Conservation (phyloP, 768 basidiomycete species). For the Hydnomerulius pinastri region DNA sequence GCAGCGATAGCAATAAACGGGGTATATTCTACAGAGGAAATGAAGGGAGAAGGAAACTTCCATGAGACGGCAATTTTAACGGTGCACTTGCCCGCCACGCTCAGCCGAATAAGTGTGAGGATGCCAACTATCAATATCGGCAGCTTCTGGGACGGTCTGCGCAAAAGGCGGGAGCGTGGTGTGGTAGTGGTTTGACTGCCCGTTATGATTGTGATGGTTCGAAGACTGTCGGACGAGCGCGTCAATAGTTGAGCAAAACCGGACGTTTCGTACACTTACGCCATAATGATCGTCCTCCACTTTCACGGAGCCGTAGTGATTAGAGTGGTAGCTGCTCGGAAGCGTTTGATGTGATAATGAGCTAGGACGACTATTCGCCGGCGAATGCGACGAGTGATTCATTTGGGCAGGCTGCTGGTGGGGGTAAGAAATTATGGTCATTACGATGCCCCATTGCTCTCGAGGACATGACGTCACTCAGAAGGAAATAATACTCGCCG, state of each 20-base stretch:
- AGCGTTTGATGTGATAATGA: conserved; percentile 41
- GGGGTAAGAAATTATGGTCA: conserved; percentile 47
- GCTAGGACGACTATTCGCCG: conserved; percentile 49
- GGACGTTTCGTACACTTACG: conserved; percentile 37
- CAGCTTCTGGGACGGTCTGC: conserved; percentile 38
- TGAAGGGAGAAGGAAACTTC: background rate
- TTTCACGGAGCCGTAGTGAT: conserved; percentile 58
- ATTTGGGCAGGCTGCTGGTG: conserved; percentile 67
- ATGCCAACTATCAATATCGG: conserved; percentile 63
- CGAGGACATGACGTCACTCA: conserved; percentile 28
- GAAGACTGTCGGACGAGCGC: conserved; percentile 21
- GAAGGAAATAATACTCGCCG: conserved; percentile 71
- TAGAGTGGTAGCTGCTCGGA: conserved; percentile 44
- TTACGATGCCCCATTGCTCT: conserved; percentile 51
- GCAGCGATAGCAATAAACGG: conserved; percentile 36
- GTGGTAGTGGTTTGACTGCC: conserved; percentile 41
- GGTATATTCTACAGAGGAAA: conserved; percentile 35
- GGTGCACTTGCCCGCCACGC: conserved; percentile 58
- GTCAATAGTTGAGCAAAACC: conserved; percentile 4
- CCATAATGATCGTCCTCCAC: conserved; percentile 67
- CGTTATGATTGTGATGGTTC: conserved; percentile 36
- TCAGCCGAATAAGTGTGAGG: conserved; percentile 57
- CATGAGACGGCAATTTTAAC: conserved; percentile 36
- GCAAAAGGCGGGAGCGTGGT: conserved; percentile 50
- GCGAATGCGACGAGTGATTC: conserved; percentile 55